Base-by-base conservation (phyloP, 83 land plant species). In the Picea mariana region DNA sequence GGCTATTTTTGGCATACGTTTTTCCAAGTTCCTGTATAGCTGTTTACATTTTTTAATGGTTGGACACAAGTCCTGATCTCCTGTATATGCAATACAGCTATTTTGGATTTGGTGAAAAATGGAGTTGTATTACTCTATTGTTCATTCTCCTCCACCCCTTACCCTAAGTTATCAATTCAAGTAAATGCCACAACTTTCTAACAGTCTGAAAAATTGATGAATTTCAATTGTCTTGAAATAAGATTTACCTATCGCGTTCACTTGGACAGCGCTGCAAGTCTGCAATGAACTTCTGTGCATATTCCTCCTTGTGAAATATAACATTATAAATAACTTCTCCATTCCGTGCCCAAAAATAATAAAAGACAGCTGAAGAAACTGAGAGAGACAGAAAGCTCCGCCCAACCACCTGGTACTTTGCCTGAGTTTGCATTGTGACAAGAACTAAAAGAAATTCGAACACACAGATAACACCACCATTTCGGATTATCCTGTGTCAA, bases 301-400 rank as follows among this genome's bases (percentile, higher is more conserved):
- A 84, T 60, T 55, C 86, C n/a, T 67, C 84, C 62, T 84, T 84
- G 68, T 82, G 6, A 31, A 84, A 84, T 27, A 84, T 59, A 9
- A 72, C 78, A 67, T 83, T 69, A 81, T 61, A 82, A 34, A 84
- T 66, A 72, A 81, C 84, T 20, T 59, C 59, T 15, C 68, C 83
- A 84, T 84, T 84, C 24, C 84, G 75, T 6, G 84, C 86, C 79
- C 84, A 84, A 64, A 84, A 84, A 75, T 84, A 84, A 40, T 84
- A 84, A 68, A 84, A 84, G 20, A 84, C 86, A 49, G 69, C 84
- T 21, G 63, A 11, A 60, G 86, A 82, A 40, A 84, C 86, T 3
- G 84, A 81, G 5, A 84, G 62, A 42, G 84, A 69, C 68, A 84
- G 42, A 73, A 84, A 84, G 83, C 86, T 72, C n/a, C 86, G 86